These are phyloP conservation scores for Penicillium pancosmium DNA, from an alignment of 495 filamentous ascomycete species.

Conservation along the genomic window DNA sequence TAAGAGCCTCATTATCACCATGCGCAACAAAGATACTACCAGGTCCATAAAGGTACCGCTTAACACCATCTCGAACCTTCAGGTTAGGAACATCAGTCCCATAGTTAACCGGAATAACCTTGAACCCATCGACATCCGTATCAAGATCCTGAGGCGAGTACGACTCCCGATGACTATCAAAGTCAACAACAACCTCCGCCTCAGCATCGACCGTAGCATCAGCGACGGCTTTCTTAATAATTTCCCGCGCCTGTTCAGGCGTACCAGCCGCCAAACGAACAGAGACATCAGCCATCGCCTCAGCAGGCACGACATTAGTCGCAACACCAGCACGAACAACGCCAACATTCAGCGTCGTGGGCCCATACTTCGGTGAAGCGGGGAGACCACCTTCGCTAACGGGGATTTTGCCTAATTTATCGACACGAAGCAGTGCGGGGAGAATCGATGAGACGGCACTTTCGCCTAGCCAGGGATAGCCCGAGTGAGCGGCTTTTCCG, in stretches of 20 bases:
- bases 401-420: slow-evolving; percentile 53
- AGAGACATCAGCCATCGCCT: slow-evolving; percentile 66
- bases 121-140: slow-evolving; percentile 80
- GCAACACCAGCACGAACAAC: slow-evolving; percentile 80
- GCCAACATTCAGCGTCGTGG: slow-evolving; percentile 87
- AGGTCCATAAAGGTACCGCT: slow-evolving; percentile 85
- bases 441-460: slow-evolving; percentile 78
- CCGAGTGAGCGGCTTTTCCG: slow-evolving; percentile 83
- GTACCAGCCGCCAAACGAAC: slow-evolving; percentile 76
- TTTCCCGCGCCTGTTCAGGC: slow-evolving; percentile 52
- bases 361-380: slow-evolving; percentile 72
- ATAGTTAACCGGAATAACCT: slow-evolving; percentile 81
- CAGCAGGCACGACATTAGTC: slow-evolving; percentile 79
- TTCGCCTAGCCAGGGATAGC: slow-evolving; percentile 84
- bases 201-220: slow-evolving; percentile 60
- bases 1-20: slow-evolving; percentile 79
- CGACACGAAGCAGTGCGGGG: slow-evolving; percentile 62
- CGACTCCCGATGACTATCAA: slow-evolving; percentile 43
- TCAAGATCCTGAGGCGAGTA: slow-evolving; percentile 80
- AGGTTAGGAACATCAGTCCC: slow-evolving; percentile 89
- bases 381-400: slow-evolving; percentile 61
- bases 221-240: slow-evolving; percentile 57
- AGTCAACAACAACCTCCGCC: slow-evolving; percentile 63
- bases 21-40: slow-evolving; percentile 90
- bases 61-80: slow-evolving; percentile 54